Conservation (phyloP, 352 stramenopile species). For the Vaucheria bursata region DNA sequence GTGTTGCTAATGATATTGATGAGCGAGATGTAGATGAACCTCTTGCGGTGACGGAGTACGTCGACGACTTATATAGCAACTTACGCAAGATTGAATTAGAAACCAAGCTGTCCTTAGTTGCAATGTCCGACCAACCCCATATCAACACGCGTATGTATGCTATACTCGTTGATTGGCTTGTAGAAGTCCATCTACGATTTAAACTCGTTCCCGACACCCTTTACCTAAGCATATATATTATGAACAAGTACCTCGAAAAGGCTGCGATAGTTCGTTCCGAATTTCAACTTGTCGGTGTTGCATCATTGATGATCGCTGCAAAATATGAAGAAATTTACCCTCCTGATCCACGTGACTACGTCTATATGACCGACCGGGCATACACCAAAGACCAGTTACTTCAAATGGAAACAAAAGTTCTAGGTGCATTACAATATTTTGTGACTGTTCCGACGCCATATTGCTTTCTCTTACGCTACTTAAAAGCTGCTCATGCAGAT, state of each 20-base stretch:
- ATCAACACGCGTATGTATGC: conserved; percentile 98
- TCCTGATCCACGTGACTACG: conserved; percentile 86
- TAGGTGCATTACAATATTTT: conserved; percentile 87
- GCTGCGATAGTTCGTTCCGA: conserved; percentile 72
- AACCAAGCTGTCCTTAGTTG: conserved; percentile 61
- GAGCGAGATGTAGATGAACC: conserved; percentile 69
- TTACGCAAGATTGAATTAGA: conserved; percentile 62
- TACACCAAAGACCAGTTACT: conserved; percentile 79
- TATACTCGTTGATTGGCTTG: conserved; percentile 99
- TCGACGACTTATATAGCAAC: conserved; percentile 77
- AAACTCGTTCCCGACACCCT: conserved; percentile 88
- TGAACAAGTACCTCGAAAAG: conserved; percentile 87
- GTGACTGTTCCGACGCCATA: conserved; percentile 86
- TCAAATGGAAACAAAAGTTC: conserved; percentile 88
- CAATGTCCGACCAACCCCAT: conserved; percentile 82
- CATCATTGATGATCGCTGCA: conserved; percentile 86
- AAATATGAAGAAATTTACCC: conserved; percentile 99
- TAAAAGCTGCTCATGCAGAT: conserved; percentile 61
- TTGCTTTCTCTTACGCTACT: conserved; percentile 87
- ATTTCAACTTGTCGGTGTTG: conserved; percentile 94
- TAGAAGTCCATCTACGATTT: conserved; percentile 88
- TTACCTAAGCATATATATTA: conserved; percentile 94
- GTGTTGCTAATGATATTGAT: conserved; percentile 62
- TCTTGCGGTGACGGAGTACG: conserved; percentile 71
- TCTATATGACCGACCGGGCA: conserved; percentile 94